Base-by-base conservation (phyloP, 345 rosid species). In the Hibiscus syriacus region DNA sequence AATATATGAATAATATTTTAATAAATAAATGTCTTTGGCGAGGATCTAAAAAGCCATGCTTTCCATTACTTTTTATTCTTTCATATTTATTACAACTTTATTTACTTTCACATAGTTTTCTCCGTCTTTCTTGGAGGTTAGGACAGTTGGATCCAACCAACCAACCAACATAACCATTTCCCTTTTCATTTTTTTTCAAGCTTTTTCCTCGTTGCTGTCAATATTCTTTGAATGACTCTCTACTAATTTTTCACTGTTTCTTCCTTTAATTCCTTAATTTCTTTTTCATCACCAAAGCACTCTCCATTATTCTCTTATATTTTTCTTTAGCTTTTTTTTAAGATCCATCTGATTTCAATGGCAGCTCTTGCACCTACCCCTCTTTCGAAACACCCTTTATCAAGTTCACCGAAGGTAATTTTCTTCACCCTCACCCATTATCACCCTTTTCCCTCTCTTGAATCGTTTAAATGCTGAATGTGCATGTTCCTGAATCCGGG, bases 81-180 rank as follows among this genome's bases (percentile, higher is more conserved):
- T 34, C 7, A 45, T 3, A 45, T 45, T 45, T 45, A 45, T 45
- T 45, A 45, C 49, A 45, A 45, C 17, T 53, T 23, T 4, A 10
- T 11, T 11, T 53, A 9, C 4, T 53, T 55, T 1, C 11, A n/a
- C 55, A 45, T 53, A 2, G 67, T 45, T 45, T 45, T 45, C 67
- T 64, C 67, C 67, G 67, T 43, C 54, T 45, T 64, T 64, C 38
- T 64, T 26, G 67, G 67, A 63, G 53, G 55, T 50, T 50, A 50
- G 55, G 25, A 45, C 12, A 41, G 23, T 25, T 25, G 26, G 36
- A 41, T 63, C 53, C 67, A 63, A 63, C 53, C n/a, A 16, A 34
- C 5, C 34, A 30, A 36, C 39, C 54, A 14, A 25, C 34, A 2
- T 16, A 61, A 38, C 48, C 1, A 61, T 36, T 7, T 36, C 39